Evolutionary conservation across 192 early-diverging fungal species (phyloP), one percentile per base, ranked within the genome.

Genomic region (Coemansia sp.): DNA sequence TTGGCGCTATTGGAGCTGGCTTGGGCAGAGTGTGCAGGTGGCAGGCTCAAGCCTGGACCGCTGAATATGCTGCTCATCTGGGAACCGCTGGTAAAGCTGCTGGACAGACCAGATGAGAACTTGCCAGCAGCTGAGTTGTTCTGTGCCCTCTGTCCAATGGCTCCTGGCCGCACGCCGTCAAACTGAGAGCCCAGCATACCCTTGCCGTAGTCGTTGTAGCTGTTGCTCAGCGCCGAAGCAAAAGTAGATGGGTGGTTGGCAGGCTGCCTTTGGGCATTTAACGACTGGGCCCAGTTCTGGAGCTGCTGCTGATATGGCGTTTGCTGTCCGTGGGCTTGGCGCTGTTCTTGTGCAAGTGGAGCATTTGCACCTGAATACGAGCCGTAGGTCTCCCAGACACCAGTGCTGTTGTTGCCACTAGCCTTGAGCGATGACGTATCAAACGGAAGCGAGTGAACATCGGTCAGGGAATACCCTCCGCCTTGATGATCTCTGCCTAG

Each of bases 391-490:
- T 76, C 64, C 77, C 77, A 79, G 44, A 75, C 20, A 7, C 57
- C 34, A 10, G 11, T 20, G 4, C 20, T 49, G 55, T 34, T 34
- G 33, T 34, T 53, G 14, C 77, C 62, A 63, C 39, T 30, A 12
- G 56, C 56, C 62, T 30, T 60, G 3, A 63, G 53, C 14, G 49
- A 21, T 1, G 45, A 21, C 5, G 45, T 44, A 26, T 66, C 66
- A 60, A 59, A 59, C 11, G 66, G 62, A 44, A 70, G 52, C 8
- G 68, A 63, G 36, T 56, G 66, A 21, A 57, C 65, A 45, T 74
- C 77, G 34, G 63, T 67, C 20, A 79, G 65, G 41, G 72, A 73
- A 45, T 72, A 72, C 30, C 62, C 72, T 10, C 69, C 70, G 9
- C 71, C 67, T 12, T 60, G 67, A 52, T 67, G 21, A 39, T 78